Evolutionary conservation across 1,139 yeast species (phyloP), one percentile per base, ranked within the genome.

Genomic region (Candida neerlandica): DNA sequence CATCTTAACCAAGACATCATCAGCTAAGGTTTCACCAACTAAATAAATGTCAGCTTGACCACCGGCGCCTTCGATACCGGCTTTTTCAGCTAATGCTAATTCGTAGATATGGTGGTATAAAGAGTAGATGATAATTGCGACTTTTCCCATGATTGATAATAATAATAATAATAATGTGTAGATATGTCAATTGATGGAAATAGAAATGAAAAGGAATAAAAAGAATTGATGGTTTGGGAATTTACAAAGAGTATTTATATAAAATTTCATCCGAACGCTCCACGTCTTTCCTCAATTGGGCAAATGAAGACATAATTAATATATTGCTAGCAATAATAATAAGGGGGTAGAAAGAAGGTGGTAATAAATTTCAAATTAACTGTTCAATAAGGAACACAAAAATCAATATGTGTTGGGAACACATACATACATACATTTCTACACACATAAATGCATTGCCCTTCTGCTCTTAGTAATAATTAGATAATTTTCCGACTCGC

Each of bases 31-130:
- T 58, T 71, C 77, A 10, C 68, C 63, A 40, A 71, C 68, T 58
- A 71, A 75, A 63, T 59, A 72, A 52, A 72, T 63, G 48, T 63
- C 65, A n/a, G 75, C 76, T 32, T 55, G 43, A 43, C 73, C 75
- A 43, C 77, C 77, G 14, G 76, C 72, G 34, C 69, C 59, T 58
- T 67, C 74, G 35, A 72, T 61, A 45, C 77, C 76, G 51, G 57
- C 55, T 61, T 71, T 66, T 47, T 59, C 70, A 9, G 67, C 61
- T 52, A 65, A 67, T 18, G 76, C 76, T 61, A 70, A 55, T 51
- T 66, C 63, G 51, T 69, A 64, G 48, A 71, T 52, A 60, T 72
- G 77, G 54, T 66, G 69, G 65, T 70, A 72, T 49, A 69, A 50
- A 23, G 76, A 67, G 64, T 71, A 72, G 55, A 66, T 63, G 56